Conservation (phyloP, 129 eudicot species). For the Tagetes patula region DNA sequence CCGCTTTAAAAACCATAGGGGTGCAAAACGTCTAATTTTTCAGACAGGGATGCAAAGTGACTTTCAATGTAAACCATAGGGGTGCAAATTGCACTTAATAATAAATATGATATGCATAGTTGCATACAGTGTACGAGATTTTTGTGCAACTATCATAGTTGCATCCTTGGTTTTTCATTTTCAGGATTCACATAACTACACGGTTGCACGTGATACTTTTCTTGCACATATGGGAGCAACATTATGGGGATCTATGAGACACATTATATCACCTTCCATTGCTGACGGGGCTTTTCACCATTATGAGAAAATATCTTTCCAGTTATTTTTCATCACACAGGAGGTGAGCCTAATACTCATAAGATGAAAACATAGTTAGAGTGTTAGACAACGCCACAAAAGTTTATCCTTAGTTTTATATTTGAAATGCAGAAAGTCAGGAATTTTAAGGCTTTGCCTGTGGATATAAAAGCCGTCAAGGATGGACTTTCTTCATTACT, state of each 20-base stretch:
- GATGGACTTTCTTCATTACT: constrained; percentile 82
- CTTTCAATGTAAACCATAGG: too few species aligned
- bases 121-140: neutral
- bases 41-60: too few species aligned
- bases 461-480: constrained; percentile 66
- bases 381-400: neutral
- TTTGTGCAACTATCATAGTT: neutral
- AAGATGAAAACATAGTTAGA: constrained; percentile 10
- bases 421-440: constrained; percentile 60
- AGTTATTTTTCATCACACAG: constrained; percentile 85
- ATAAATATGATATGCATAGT: neutral
- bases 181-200: constrained; percentile 79
- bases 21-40: too few species aligned
- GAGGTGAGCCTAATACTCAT: constrained; percentile 55
- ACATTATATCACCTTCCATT: constrained; percentile 88
- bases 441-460: constrained; percentile 60
- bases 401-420: constrained; percentile 16
- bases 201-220: constrained; percentile 96
- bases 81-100: neutral
- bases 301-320: constrained; percentile 89
- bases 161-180: constrained; percentile 5
- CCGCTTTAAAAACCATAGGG: too few species aligned
- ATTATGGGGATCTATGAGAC: constrained; percentile 95
- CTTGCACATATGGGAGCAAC: constrained; percentile 96
- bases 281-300: constrained; percentile 95